Evolutionary conservation across 208 protist genomes (phyloP), one percentile per base, ranked within the genome.

Genomic region (Trypanosoma avium): DNA sequence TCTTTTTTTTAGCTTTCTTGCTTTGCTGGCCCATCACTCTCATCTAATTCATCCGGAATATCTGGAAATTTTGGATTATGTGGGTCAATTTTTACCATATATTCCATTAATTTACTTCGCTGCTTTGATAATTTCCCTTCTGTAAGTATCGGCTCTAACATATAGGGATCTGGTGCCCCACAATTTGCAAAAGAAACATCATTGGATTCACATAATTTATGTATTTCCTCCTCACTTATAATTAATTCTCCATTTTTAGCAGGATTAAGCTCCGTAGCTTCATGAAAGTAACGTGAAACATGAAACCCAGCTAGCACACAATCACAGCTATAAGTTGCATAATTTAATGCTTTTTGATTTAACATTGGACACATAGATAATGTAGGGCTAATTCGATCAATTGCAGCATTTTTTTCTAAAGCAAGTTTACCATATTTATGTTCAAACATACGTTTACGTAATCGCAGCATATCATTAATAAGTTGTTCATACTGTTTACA

Each of bases 281-380:
- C 89, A 63, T 95, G 89, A 36, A 95, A 95, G 75, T 95, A 95
- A 29, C 89, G 85, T 0, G 89, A 87, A 7, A 93, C 72, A 71
- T 92, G 89, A 61, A 95, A 95, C 49, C 89, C 89, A 50, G 79
- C 84, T 42, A 90, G 26, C 21, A 93, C 71, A 3, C 67, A 67
- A 66, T 95, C 86, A 69, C 75, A 88, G 38, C 89, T 84, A 61
- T 90, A 79, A 10, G 86, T 88, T 35, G 86, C 76, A 70, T 93
- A 95, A 73, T 95, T 95, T 36, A 95, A 79, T 3, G 89, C 89
- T 69, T 95, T 95, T 50, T 95, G 89, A 57, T 84, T 95, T 30
- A 95, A 65, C 81, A 95, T 89, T 5, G 89, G 85, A 69, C 89
- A 95, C 54, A 71, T 71, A 19, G 85, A 70, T 6, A 95, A 70